phyloP scores from a whole-genome alignment of 116 monocot genomes.

The Phalaenopsis hybrid region DNA sequence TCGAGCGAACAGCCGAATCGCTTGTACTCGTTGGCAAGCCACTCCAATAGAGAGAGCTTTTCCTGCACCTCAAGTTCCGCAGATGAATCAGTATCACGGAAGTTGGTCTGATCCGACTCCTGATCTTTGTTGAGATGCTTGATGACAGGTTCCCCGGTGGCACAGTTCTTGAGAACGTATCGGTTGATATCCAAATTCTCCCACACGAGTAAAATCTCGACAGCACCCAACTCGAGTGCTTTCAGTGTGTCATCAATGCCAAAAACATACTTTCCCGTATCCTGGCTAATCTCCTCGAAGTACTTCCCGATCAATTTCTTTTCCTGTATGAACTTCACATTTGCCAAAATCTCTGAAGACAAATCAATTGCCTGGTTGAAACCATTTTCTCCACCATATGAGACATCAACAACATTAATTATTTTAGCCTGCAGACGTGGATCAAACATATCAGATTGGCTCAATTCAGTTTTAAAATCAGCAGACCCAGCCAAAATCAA shows the following conservation, averaged over 20 bases:
- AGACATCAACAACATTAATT: slow-evolving; percentile 36
- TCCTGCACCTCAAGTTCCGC: slow-evolving; percentile 36
- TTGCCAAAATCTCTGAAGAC: too few species aligned
- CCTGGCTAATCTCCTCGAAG: slow-evolving; percentile 40
- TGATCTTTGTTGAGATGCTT: slow-evolving; percentile 40
- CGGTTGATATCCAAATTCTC: slow-evolving; percentile 33
- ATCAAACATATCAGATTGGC: too few species aligned
- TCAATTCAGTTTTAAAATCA: slow-evolving; percentile 19
- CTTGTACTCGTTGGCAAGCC: slow-evolving; percentile 37
- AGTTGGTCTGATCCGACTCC: slow-evolving; percentile 24
- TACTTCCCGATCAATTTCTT: slow-evolving; percentile 35
- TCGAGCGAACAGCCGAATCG: slow-evolving; percentile 5
- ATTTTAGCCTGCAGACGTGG: background rate
- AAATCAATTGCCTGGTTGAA: too few species aligned
- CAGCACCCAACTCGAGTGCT: slow-evolving; percentile 36
- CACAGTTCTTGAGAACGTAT: slow-evolving; percentile 23
- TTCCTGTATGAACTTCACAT: slow-evolving; percentile 5
- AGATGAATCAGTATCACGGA: slow-evolving; percentile 18
- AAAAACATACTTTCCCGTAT: slow-evolving; percentile 35
- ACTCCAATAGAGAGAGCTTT: slow-evolving; percentile 22
- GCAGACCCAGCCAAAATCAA: slow-evolving; percentile 35
- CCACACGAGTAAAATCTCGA: slow-evolving; percentile 33
- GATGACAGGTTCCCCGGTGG: slow-evolving; percentile 23
- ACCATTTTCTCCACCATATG: slow-evolving; percentile 17
- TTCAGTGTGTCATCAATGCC: slow-evolving; percentile 31